Conservation (phyloP, 2,329 filamentous ascomycete genomes). For the Penicillium sp. region DNA sequence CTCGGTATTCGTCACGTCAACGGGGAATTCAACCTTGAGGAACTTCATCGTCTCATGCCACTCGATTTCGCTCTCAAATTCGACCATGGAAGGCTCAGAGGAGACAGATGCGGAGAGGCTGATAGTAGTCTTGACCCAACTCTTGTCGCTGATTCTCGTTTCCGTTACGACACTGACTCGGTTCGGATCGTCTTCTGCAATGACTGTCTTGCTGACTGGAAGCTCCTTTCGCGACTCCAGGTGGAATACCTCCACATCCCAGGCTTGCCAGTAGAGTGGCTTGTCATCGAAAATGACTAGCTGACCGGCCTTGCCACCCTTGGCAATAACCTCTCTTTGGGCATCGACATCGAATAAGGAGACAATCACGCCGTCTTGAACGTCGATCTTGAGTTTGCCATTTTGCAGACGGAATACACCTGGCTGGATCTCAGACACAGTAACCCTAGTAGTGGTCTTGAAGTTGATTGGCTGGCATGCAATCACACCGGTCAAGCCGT, state of each 20-base stretch:
- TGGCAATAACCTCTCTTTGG: slow-evolving; percentile 75
- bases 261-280: slow-evolving; percentile 94
- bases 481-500: slow-evolving; percentile 51
- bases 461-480: slow-evolving; percentile 32
- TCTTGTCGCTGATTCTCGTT: slow-evolving; percentile 83
- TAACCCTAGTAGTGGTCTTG: slow-evolving; percentile 38
- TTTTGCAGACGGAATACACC: slow-evolving; percentile 80
- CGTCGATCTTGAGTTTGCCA: slow-evolving; percentile 69
- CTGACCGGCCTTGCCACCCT: slow-evolving; percentile 77
- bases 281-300: slow-evolving; percentile 97
- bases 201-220: slow-evolving; percentile 65
- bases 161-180: slow-evolving; percentile 80
- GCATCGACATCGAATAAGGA: slow-evolving; percentile 77
- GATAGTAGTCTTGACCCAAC: slow-evolving; percentile 83
- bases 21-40: slow-evolving; percentile 97
- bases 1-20: slow-evolving; percentile 86
- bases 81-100: slow-evolving; percentile 68
- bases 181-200: slow-evolving; percentile 72
- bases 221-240: slow-evolving; percentile 83
- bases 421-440: slow-evolving; percentile 53
- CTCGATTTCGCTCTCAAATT: slow-evolving; percentile 83
- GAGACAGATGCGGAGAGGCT: slow-evolving; percentile 71
- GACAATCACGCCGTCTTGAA: slow-evolving; percentile 75
- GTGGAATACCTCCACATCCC: slow-evolving; percentile 98
- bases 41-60: slow-evolving; percentile 98